Evolutionary conservation across 2,329 filamentous ascomycete genomes (phyloP).

Genomic region (Coleophoma cylindrospora): DNA sequence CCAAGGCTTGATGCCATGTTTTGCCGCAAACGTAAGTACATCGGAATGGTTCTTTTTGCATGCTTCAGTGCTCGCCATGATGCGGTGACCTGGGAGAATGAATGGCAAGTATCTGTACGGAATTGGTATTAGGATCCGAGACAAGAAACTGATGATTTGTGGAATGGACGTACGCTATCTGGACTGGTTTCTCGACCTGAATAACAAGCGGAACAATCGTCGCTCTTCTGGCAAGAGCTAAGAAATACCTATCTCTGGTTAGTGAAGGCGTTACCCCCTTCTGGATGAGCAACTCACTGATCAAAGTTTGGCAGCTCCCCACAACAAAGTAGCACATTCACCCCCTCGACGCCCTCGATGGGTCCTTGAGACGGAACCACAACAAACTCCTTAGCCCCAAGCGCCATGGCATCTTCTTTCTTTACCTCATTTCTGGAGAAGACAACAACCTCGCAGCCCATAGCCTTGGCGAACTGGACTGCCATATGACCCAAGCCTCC

Average conservation of each 20-base stretch:
- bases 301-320: constrained; percentile 6
- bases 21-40: constrained; percentile 11
- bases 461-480: constrained; percentile 61
- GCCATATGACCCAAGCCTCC: constrained; percentile 71
- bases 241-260: constrained; percentile 5
- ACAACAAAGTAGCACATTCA: constrained; percentile 9
- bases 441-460: constrained; percentile 68
- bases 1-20: constrained; percentile 9
- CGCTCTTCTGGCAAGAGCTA: constrained; percentile 6
- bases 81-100: constrained; percentile 8
- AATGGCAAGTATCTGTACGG: constrained; percentile 7
- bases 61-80: constrained; percentile 10
- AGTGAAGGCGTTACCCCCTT: background rate
- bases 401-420: constrained; percentile 50
- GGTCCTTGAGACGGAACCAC: constrained; percentile 32
- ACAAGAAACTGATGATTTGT: background rate
- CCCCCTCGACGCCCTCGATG: background rate
- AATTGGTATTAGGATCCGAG: background rate
- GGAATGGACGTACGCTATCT: constrained; percentile 4
- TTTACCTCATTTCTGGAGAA: constrained; percentile 58
- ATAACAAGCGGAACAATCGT: constrained; percentile 9
- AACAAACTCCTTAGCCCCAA: constrained; percentile 54
- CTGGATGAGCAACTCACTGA: background rate
- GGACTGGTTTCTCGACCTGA: constrained; percentile 5
- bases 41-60: constrained; percentile 10